These are phyloP conservation scores for Rugosomyces carneus DNA, from an alignment of 1,284 basidiomycete species.

Conservation along the genomic window DNA sequence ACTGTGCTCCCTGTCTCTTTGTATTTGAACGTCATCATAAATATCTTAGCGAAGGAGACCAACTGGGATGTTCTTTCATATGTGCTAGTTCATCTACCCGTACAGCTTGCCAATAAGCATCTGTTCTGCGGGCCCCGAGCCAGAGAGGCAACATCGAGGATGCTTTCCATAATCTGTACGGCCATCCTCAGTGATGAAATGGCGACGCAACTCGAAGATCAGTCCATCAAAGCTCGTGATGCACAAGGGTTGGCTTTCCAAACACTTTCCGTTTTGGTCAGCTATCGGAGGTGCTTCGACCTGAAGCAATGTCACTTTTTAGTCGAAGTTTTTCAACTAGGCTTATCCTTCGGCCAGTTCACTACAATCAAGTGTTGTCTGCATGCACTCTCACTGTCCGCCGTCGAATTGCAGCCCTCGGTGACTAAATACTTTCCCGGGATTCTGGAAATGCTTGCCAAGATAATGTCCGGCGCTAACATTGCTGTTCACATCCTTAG, in stretches of 20 bases:
- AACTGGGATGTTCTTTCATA: constrained; percentile 97
- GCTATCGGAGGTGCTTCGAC: constrained; percentile 82
- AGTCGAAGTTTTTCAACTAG: constrained; percentile 80
- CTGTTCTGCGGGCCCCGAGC: constrained; percentile 90
- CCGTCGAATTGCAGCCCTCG: constrained; percentile 85
- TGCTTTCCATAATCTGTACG: constrained; percentile 69
- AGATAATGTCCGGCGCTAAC: constrained; percentile 91
- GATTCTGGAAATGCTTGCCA: constrained; percentile 85
- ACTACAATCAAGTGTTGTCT: constrained; percentile 90
- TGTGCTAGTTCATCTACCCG: constrained; percentile 85
- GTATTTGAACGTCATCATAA: constrained; percentile 66
- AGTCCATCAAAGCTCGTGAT: constrained; percentile 69
- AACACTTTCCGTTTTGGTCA: constrained; percentile 83
- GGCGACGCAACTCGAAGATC: constrained; percentile 47
- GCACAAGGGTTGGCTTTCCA: constrained; percentile 88
- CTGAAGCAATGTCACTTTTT: constrained; percentile 64
- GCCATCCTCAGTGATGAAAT: constrained; percentile 60
- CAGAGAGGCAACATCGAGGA: constrained; percentile 53
- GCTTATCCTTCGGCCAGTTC: constrained; percentile 66
- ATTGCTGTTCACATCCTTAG: constrained; percentile 96
- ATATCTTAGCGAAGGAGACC: constrained; percentile 68
- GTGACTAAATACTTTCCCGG: constrained; percentile 77
- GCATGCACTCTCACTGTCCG: constrained; percentile 83
- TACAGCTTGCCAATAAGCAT: constrained; percentile 93
- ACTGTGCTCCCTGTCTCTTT: constrained; percentile 72